A percentile compares a stretch with the other conserved stretches of the same genome.
These are phyloP conservation scores for Lignosus rhinocerotis DNA, from an alignment of 1,284 basidiomycete species.

Conservation along the genomic window DNA sequence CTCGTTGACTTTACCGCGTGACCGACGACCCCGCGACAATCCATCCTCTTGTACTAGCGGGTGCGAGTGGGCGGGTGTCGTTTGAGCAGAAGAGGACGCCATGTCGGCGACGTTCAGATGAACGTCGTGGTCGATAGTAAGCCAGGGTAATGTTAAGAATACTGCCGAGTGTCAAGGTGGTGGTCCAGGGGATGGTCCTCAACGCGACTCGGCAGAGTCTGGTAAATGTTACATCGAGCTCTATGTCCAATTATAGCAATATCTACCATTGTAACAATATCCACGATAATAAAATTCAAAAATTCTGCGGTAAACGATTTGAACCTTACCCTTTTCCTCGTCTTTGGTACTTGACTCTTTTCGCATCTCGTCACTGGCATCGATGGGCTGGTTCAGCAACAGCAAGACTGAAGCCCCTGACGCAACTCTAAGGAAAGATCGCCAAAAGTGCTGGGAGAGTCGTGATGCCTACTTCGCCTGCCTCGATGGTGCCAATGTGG, in stretches of 20 bases:
- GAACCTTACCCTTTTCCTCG: neutral
- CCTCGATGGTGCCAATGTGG: constrained; percentile 60
- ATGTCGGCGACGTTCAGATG: constrained; percentile 23
- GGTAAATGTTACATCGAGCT: neutral
- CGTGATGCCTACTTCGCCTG: constrained; percentile 79
- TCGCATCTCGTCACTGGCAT: neutral
- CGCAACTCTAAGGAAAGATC: constrained; percentile 52
- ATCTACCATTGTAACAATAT: neutral
- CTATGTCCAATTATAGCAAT: neutral
- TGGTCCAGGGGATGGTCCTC: constrained; percentile 3
- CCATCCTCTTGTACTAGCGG: constrained; percentile 60
- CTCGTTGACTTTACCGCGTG: constrained; percentile 36
- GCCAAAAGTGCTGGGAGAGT: constrained; percentile 74
- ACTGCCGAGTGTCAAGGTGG: neutral
- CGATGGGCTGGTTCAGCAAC: constrained; percentile 39
- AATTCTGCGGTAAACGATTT: neutral
- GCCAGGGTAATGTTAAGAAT: neutral
- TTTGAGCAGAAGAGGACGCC: constrained; percentile 33
- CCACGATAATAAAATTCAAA: neutral
- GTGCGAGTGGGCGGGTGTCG: constrained; percentile 64
- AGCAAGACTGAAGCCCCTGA: constrained; percentile 40
- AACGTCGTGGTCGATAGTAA: constrained; percentile 3
- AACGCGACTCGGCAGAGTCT: neutral
- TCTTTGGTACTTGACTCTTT: neutral
- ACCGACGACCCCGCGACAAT: constrained; percentile 44